A percentile compares a stretch with the other conserved stretches of the same genome.
Conservation (phyloP, 2,329 filamentous ascomycete species). For the Cordyceps farinosa region DNA sequence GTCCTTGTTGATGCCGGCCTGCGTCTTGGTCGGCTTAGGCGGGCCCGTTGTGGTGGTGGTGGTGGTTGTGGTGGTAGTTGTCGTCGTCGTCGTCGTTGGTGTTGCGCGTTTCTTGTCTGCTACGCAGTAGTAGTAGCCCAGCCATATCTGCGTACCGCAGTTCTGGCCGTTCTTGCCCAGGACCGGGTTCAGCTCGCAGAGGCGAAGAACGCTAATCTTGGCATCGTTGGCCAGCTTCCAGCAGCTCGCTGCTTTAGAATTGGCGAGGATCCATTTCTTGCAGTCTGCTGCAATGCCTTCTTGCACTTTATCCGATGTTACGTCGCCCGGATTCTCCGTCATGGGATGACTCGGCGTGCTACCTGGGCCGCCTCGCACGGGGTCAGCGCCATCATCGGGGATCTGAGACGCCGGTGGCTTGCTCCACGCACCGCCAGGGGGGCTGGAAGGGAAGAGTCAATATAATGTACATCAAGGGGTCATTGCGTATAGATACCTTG, state of each 20-base stretch:
- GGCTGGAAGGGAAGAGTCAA: background rate
- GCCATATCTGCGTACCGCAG: conserved; percentile 25
- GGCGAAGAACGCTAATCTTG: conserved; percentile 16
- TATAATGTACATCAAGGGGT: too few species aligned
- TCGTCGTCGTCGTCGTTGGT: background rate
- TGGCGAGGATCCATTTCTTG: conserved; percentile 10
- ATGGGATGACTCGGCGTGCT: conserved; percentile 16
- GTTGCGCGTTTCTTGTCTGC: background rate
- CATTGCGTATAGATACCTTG: background rate
- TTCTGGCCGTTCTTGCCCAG: conserved; percentile 24
- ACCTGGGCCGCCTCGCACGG: conserved; percentile 18
- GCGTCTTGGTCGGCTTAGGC: conserved; percentile 18
- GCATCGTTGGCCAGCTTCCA: conserved; percentile 15
- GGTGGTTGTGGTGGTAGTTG: background rate
- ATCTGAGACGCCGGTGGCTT: conserved; percentile 13
- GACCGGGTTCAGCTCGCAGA: conserved; percentile 22
- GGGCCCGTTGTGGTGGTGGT: background rate
- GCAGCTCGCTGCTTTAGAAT: conserved; percentile 8
- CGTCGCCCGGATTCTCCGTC: background rate
- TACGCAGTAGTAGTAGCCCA: conserved; percentile 27
- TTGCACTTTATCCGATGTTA: background rate
- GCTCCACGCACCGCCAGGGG: background rate
- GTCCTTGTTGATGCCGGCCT: conserved; percentile 1
- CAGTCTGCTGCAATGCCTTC: conserved; percentile 8
- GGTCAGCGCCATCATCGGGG: conserved; percentile 15